phyloP scores from a whole-genome alignment of 495 filamentous ascomycete genomes.

The Bombardia bombarda region DNA sequence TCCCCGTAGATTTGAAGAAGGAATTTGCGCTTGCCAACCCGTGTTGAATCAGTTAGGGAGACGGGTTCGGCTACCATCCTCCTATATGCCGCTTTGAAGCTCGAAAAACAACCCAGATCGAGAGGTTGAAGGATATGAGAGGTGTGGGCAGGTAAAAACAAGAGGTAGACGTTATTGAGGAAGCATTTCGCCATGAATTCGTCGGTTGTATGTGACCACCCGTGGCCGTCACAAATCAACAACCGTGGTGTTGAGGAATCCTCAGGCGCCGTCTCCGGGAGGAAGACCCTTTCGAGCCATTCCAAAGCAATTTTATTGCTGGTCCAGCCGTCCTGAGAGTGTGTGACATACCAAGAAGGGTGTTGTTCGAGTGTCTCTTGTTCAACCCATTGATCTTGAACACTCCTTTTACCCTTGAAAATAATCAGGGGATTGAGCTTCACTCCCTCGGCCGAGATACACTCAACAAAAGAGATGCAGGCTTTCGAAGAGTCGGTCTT shows the following conservation, averaged over 20 bases:
- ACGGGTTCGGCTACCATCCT: too few relatives aligned
- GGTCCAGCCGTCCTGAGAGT: conserved; percentile 6
- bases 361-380: not conserved
- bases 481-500: not conserved
- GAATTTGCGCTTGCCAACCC: too few relatives aligned
- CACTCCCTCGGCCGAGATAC: conserved; percentile 2
- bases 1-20: too few relatives aligned
- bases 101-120: too few relatives aligned
- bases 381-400: conserved; percentile 8
- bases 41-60: too few relatives aligned
- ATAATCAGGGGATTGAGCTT: conserved; percentile 1
- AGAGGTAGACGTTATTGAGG: conserved; percentile 5
- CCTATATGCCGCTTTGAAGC: too few relatives aligned
- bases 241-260: conserved; percentile 11
- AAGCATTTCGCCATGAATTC: conserved; percentile 5
- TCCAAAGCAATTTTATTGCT: not conserved
- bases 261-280: conserved; percentile 7
- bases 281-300: conserved; percentile 8
- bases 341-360: conserved; percentile 1
- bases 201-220: conserved; percentile 9
- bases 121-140: too few relatives aligned
- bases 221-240: conserved; percentile 23
- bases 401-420: conserved; percentile 7
- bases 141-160: too few relatives aligned
- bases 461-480: conserved; percentile 4